Base-by-base conservation (phyloP, 202 grass and related monocot genomes). In the Thinopyrum obtusiflorum region DNA sequence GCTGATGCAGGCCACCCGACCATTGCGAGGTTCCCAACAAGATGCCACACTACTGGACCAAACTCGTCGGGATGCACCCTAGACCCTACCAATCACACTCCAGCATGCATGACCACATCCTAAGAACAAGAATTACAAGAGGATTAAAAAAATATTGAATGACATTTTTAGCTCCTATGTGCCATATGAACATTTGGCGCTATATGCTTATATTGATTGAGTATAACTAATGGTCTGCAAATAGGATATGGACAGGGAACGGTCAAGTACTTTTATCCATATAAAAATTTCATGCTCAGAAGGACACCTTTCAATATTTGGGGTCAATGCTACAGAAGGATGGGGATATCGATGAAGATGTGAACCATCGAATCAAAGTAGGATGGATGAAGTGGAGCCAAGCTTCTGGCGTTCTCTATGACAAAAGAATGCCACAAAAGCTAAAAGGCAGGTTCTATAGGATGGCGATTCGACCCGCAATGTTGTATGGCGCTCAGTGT, bases 201-300 rank as follows among this genome's bases (percentile, higher is more conserved):
- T 80, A 23, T 23, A 71, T 71, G 32, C 68, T 40, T 40, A 71
- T 60, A 68, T 36, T 23, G 47, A 63, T 70, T 76, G 76, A 70
- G 72, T 70, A 83, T 53, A 61, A 77, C 14, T 65, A 61, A 31
- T 65, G 65, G 10, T 68, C 65, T 29, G 39, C 47, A 86, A 65
- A 78, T 65, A 65, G 61, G 28, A 71, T 49, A 53, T 1, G 63
- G 11, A 17, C 15, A 71, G 29, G 75, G 6, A 78, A 65, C 27
- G 17, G 21, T 20, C 36, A 78, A n/a, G 76, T 70, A 21, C 4
- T 66, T 68, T 28, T 69, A 68, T 75, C 25, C 14, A 68, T 35
- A 46, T 46, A 27, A 31, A 73, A 76, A 33, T 47, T 33, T 59
- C 15, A 68, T 23, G 31, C 49, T 68, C 44, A 44, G 12, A 46